Conservation (phyloP, 805 yeast species). For the Torulaspora maleeae region DNA sequence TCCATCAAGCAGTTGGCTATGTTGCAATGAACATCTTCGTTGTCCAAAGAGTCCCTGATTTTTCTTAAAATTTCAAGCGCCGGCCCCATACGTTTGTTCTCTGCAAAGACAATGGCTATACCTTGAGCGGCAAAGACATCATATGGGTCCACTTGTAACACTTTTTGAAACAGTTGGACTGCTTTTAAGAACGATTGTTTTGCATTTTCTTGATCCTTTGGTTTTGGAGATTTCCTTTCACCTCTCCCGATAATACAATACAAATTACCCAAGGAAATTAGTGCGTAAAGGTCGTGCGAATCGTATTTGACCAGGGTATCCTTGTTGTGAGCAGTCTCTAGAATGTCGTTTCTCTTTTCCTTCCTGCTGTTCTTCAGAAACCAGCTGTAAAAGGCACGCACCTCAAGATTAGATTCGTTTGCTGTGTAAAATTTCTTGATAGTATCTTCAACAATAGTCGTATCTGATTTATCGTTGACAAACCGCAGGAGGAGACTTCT, state of each 20-base stretch:
- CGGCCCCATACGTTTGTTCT: conserved; percentile 63
- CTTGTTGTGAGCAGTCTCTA: conserved; percentile 76
- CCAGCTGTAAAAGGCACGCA: conserved; percentile 92
- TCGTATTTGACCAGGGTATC: conserved; percentile 77
- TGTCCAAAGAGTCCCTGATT: conserved; percentile 83
- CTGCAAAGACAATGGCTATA: conserved; percentile 87
- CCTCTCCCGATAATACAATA: conserved; percentile 82
- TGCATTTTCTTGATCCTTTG: conserved; percentile 45
- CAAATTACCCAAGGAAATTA: conserved; percentile 84
- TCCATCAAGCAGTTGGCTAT: conserved; percentile 84
- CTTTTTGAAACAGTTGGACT: conserved; percentile 88
- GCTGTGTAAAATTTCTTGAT: conserved; percentile 50
- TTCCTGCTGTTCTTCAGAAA: conserved; percentile 52
- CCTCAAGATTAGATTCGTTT: conserved; percentile 63
- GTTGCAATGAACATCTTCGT: conserved; percentile 76
- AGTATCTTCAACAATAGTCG: conserved; percentile 43
- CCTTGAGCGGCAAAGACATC: conserved; percentile 98
- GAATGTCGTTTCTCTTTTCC: conserved; percentile 43
- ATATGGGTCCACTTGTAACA: conserved; percentile 71
- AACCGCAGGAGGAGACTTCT: conserved; percentile 62
- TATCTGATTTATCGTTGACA: conserved; percentile 42
- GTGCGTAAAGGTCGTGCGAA: conserved; percentile 85
- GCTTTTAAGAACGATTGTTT: conserved; percentile 82
- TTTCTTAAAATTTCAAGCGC: conserved; percentile 86
- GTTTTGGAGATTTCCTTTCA: conserved; percentile 40